Conservation (phyloP, 495 filamentous ascomycete species). For the Talaromyces nanjingensis region DNA sequence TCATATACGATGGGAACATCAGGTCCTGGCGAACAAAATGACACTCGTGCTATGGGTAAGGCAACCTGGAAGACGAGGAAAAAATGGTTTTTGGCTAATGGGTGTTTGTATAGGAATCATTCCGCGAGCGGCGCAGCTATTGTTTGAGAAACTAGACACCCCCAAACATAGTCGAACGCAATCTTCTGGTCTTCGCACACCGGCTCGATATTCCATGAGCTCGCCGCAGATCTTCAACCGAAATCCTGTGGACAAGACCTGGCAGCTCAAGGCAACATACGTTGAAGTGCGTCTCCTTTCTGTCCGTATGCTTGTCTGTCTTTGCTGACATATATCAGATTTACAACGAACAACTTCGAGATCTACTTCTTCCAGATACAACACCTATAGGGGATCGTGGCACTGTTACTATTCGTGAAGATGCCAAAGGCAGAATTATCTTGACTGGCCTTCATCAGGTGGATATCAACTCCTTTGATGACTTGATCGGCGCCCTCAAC, state of each 20-base stretch:
- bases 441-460: constrained; percentile 85
- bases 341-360: constrained; percentile 92
- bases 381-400: constrained; percentile 61
- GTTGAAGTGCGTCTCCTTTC: constrained; percentile 58
- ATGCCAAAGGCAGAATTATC: constrained; percentile 90
- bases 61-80: background rate
- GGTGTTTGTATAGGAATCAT: constrained; percentile 72
- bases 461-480: constrained; percentile 85
- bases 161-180: constrained; percentile 43
- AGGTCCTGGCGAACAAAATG: constrained; percentile 73
- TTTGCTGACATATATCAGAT: constrained; percentile 47
- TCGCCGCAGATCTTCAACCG: constrained; percentile 47
- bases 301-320: background rate
- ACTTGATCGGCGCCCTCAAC: constrained; percentile 80
- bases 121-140: constrained; percentile 75
- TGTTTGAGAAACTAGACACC: constrained; percentile 81
- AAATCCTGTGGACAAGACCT: constrained; percentile 61
- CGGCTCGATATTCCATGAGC: constrained; percentile 69
- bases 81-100: constrained; percentile 3
- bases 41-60: constrained; percentile 71
- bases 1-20: constrained; percentile 99
- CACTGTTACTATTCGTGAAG: constrained; percentile 80
- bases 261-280: constrained; percentile 93
- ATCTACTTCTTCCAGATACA: constrained; percentile 78
- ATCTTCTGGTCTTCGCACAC: constrained; percentile 70